Evolutionary conservation across 768 basidiomycete genomes (phyloP).

Genomic region (Pleurotus sapidus): DNA sequence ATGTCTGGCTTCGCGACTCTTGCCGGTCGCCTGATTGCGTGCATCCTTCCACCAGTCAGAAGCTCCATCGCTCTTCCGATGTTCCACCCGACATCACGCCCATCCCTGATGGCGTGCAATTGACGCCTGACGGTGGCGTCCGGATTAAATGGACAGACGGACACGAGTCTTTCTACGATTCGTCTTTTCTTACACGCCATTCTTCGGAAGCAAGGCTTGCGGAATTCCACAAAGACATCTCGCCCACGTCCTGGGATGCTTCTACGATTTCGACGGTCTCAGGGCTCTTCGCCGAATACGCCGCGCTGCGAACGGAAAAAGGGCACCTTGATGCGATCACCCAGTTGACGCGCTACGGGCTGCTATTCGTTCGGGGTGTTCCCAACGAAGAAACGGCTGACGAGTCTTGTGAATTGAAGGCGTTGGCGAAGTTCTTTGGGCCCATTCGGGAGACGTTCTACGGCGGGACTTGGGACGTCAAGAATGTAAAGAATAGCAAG

Average conservation of each 20-base stretch:
- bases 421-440: slow-evolving; percentile 67
- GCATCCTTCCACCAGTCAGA: slow-evolving; percentile 78
- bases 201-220: slow-evolving; percentile 30
- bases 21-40: slow-evolving; percentile 73
- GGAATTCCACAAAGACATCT: slow-evolving; percentile 43
- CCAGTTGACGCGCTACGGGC: slow-evolving; percentile 69
- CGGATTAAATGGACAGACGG: slow-evolving; percentile 53
- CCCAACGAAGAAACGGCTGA: slow-evolving; percentile 60
- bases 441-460: slow-evolving; percentile 88
- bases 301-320: slow-evolving; percentile 36
- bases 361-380: slow-evolving; percentile 71
- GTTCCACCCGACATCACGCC: slow-evolving; percentile 51
- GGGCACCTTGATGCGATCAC: slow-evolving; percentile 58
- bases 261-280: slow-evolving; percentile 29
- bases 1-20: slow-evolving; percentile 81
- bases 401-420: slow-evolving; percentile 61
- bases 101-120: slow-evolving; percentile 33
- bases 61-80: slow-evolving; percentile 69
- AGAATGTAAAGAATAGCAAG: slow-evolving; percentile 64
- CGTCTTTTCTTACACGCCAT: slow-evolving; percentile 48
- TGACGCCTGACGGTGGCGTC: slow-evolving; percentile 27
- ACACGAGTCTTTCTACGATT: slow-evolving; percentile 54
- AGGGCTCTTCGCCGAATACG: slow-evolving; percentile 57
- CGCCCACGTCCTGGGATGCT: slow-evolving; percentile 42
- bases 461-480: slow-evolving; percentile 86